Conservation (phyloP, 768 basidiomycete genomes). For the Pleurotus salmoneostramineus region DNA sequence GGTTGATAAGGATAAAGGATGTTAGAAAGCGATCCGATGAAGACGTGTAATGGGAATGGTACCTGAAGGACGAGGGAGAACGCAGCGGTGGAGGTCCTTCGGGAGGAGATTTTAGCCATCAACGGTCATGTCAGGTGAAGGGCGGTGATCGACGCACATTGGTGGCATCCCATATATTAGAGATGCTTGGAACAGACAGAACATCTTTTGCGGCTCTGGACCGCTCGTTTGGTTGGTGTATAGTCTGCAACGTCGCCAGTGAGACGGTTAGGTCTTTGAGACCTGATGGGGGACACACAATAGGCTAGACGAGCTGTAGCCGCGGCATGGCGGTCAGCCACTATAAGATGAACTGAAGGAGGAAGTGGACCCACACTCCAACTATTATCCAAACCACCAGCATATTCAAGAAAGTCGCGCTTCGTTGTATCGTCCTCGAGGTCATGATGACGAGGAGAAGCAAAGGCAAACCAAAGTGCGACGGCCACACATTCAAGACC, state of each 20-base stretch:
- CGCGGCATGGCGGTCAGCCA: background rate
- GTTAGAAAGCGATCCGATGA: background rate
- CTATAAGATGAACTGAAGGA: background rate
- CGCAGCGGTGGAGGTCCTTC: slow-evolving; percentile 36
- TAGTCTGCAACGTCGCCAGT: slow-evolving; percentile 20
- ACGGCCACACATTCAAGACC: slow-evolving; percentile 46
- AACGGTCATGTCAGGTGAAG: background rate
- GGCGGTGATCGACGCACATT: slow-evolving; percentile 25
- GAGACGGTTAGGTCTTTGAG: background rate
- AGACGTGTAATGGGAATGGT: background rate
- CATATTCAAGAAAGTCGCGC: slow-evolving; percentile 44
- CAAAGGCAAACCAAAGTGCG: slow-evolving; percentile 44
- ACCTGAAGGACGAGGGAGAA: slow-evolving; percentile 42
- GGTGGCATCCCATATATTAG: slow-evolving; percentile 46
- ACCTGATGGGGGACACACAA: slow-evolving; percentile 22
- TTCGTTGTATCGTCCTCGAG: slow-evolving; percentile 37
- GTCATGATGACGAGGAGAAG: slow-evolving; percentile 34
- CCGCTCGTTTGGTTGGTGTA: slow-evolving; percentile 39
- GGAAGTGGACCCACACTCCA: slow-evolving; percentile 31
- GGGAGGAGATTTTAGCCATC: background rate
- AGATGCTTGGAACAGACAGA: slow-evolving; percentile 44
- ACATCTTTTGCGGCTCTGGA: slow-evolving; percentile 36
- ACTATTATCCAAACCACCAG: slow-evolving; percentile 40
- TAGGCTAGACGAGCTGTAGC: slow-evolving; percentile 32
- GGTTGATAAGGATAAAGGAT: background rate